Evolutionary conservation across 441 rosid species (phyloP).

Genomic region (Hypseocharis bilobata): DNA sequence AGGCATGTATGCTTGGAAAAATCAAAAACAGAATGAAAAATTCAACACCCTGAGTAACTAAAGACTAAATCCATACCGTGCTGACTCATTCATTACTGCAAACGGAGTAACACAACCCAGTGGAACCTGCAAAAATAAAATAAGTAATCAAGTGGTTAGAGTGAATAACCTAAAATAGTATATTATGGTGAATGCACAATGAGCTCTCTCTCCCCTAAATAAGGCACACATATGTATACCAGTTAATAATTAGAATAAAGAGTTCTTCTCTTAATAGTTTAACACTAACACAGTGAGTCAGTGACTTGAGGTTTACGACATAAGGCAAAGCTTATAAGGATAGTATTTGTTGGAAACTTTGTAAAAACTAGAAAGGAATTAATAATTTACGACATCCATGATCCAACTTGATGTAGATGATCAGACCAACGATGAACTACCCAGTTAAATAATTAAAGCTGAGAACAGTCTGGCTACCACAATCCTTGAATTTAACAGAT

Average conservation of each 20-base stretch:
- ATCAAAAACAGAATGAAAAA: not conserved
- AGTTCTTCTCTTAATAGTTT: not conserved
- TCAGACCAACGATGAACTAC: too few species aligned
- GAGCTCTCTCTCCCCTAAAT: too few species aligned
- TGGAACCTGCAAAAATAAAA: conserved; percentile 41
- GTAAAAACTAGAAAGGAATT: not conserved
- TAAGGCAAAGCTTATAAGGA: not conserved
- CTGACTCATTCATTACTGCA: conserved; percentile 63
- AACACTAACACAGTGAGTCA: not conserved
- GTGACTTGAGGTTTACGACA: not conserved
- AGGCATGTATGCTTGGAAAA: not conserved
- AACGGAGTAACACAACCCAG: conserved; percentile 85
- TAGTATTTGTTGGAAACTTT: not conserved
- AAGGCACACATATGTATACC: too few species aligned
- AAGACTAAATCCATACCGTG: conserved; percentile 42
- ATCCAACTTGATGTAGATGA: too few species aligned
- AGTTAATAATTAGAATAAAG: not conserved
- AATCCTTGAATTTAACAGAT: too few species aligned
- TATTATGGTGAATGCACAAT: too few species aligned
- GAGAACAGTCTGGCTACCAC: too few species aligned
- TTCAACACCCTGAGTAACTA: not conserved
- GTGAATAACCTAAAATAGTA: not conserved
- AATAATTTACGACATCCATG: too few species aligned
- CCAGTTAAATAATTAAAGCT: too few species aligned
- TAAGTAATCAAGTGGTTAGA: not conserved